Evolutionary conservation across 192 early-diverging fungal species (phyloP), one percentile per base, ranked within the genome.

Genomic region (Podochytrium sp.): DNA sequence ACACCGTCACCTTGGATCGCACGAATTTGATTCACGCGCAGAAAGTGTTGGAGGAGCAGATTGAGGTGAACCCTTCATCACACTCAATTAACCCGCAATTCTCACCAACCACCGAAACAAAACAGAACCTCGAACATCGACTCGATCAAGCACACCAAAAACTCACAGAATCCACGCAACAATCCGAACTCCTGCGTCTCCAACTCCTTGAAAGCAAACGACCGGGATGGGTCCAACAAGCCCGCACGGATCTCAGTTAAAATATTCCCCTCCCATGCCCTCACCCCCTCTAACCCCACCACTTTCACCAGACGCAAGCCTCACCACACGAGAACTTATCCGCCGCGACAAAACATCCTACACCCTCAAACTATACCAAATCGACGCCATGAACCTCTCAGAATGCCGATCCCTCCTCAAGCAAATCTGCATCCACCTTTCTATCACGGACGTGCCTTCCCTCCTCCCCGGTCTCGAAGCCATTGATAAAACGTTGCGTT

Each of bases 241-340:
- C 57, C 1, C 30, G 70, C 6, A 37, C 16, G n/a, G 63, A 57
- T 29, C 10, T 55, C 52, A 55, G 52, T 55, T 55, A 23, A 55
- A 29, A 7, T 23, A 23, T 0, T 3, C 29, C 2, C 0, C 0
- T 3, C 29, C 2, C 0, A 50, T 37, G 33, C 60, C 23, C 0
- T 27, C 27, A 39, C 5, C 59, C 5, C 52, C 7, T 55, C 52
- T 55, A 10, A 55, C 7, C 23, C 61, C 30, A 23, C 52, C 33
- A n/a, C n/a, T 53, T 29, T 4, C n/a, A 6, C 1, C 27, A 61
- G 58, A 65, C 7, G 20, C 72, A 3, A 42, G 76, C 7, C 40
- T 81, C 7, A 76, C 53, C 33, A 83, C 81, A 14, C 75, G 81
- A 50, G 78, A 83, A 30, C 71, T 80, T 7, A 83, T 83, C 39